phyloP scores from a whole-genome alignment of 805 yeast genomes.

The Maudiozyma bulderi region DNA sequence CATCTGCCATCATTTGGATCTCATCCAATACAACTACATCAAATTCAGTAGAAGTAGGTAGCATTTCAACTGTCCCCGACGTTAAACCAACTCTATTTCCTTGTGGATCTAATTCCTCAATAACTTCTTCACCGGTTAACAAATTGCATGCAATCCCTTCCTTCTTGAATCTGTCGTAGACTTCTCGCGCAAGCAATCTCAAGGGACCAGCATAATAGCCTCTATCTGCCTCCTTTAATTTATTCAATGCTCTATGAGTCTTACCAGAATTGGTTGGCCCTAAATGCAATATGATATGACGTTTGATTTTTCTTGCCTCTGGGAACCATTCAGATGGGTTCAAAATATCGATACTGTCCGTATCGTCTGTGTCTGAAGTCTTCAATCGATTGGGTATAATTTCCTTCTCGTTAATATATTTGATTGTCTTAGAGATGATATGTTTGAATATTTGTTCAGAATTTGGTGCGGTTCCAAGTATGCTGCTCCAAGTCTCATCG shows the following conservation, averaged over 20 bases:
- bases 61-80: conserved; percentile 91
- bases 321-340: conserved; percentile 79
- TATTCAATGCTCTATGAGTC: conserved; percentile 71
- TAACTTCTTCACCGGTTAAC: conserved; percentile 91
- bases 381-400: conserved; percentile 8
- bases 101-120: conserved; percentile 53
- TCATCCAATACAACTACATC: conserved; percentile 93
- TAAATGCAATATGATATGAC: conserved; percentile 83
- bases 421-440: conserved; percentile 12
- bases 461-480: not conserved
- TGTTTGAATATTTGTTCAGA: conserved; percentile 8
- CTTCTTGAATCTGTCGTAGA: conserved; percentile 67
- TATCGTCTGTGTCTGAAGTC: conserved; percentile 4
- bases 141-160: conserved; percentile 69
- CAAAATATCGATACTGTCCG: conserved; percentile 33
- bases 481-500: not conserved
- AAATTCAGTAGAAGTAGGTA: conserved; percentile 53
- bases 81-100: conserved; percentile 71
- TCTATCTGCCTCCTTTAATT: conserved; percentile 50
- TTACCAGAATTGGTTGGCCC: conserved; percentile 98
- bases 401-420: conserved; percentile 18
- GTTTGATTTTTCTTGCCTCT: conserved; percentile 63
- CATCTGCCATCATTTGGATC: conserved; percentile 87
- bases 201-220: conserved; percentile 96
- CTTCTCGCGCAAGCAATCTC: conserved; percentile 81